A percentile compares a stretch with the other conserved stretches of the same genome.
Conservation (phyloP, 768 basidiomycete species). For the Panaeolus papilionaceus region DNA sequence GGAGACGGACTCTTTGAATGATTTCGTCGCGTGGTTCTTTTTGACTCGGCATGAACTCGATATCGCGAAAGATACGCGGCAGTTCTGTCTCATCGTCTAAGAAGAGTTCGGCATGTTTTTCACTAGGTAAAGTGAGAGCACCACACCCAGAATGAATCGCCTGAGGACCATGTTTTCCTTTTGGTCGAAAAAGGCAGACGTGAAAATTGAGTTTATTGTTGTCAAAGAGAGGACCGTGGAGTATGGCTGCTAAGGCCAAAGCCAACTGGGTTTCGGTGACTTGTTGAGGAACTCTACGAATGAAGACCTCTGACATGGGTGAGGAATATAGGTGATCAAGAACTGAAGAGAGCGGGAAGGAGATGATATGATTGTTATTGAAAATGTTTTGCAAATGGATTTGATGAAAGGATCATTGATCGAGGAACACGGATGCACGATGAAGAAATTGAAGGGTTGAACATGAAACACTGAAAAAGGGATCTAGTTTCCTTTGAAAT, state of each 20-base stretch:
- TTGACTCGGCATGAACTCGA: slow-evolving; percentile 40
- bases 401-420: slow-evolving; percentile 7
- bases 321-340: not conserved
- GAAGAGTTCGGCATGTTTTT: not conserved
- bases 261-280: slow-evolving; percentile 1
- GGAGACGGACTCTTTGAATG: slow-evolving; percentile 41
- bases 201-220: not conserved
- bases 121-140: not conserved
- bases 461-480: not conserved
- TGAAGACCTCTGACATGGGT: slow-evolving; percentile 2
- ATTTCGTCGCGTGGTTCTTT: slow-evolving; percentile 37
- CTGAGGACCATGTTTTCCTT: not conserved
- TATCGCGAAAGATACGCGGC: slow-evolving; percentile 37
- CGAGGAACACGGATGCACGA: not conserved
- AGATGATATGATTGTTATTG: not conserved
- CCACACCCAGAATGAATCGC: not conserved
- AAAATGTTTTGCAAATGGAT: not conserved
- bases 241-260: not conserved
- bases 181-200: not conserved
- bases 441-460: not conserved
- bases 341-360: not conserved
- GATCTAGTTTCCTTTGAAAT: not conserved
- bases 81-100: slow-evolving; percentile 17
- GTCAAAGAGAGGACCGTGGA: not conserved
- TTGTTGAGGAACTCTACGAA: not conserved